These are phyloP conservation scores for Cyberlindnera petersonii DNA, from an alignment of 805 yeast species.

Conservation along the genomic window DNA sequence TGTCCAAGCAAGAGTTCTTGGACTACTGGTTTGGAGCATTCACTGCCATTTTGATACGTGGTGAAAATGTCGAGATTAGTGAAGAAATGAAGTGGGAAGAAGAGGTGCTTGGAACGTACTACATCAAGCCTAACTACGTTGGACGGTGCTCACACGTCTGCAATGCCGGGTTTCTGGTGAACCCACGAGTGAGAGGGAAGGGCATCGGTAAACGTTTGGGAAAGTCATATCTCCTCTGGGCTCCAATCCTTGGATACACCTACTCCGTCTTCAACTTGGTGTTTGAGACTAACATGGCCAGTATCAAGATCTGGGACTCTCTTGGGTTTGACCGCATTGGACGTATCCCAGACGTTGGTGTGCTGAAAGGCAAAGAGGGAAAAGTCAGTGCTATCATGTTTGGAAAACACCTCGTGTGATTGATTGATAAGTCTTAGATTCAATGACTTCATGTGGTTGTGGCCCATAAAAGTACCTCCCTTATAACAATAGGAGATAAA, in stretches of 20 bases:
- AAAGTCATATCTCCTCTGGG: slow-evolving; percentile 59
- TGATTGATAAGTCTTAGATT: background rate
- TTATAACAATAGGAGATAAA: too few species aligned
- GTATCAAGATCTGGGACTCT: slow-evolving; percentile 74
- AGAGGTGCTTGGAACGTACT: slow-evolving; percentile 65
- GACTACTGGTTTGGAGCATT: slow-evolving; percentile 67
- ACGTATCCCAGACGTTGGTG: slow-evolving; percentile 65
- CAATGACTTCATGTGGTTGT: background rate
- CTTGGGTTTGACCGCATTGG: slow-evolving; percentile 84
- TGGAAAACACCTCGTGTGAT: slow-evolving; percentile 52
- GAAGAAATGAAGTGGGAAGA: slow-evolving; percentile 40
- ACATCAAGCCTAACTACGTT: slow-evolving; percentile 79
- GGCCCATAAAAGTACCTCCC: too few species aligned
- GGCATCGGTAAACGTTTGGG: slow-evolving; percentile 75
- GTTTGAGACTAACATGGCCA: slow-evolving; percentile 74
- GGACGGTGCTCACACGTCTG: slow-evolving; percentile 86
- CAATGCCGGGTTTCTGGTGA: slow-evolving; percentile 83
- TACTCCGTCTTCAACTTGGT: slow-evolving; percentile 88
- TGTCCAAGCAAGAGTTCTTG: slow-evolving; percentile 47
- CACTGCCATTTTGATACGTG: slow-evolving; percentile 56
- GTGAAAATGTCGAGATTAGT: slow-evolving; percentile 25
- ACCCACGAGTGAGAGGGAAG: slow-evolving; percentile 52
- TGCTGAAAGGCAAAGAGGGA: slow-evolving; percentile 56
- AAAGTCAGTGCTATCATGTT: slow-evolving; percentile 75
- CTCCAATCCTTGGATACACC: slow-evolving; percentile 72